Evolutionary conservation across 2,329 filamentous ascomycete species (phyloP), one percentile per base, ranked within the genome.

Genomic region (Aureobasidium pullulans): DNA sequence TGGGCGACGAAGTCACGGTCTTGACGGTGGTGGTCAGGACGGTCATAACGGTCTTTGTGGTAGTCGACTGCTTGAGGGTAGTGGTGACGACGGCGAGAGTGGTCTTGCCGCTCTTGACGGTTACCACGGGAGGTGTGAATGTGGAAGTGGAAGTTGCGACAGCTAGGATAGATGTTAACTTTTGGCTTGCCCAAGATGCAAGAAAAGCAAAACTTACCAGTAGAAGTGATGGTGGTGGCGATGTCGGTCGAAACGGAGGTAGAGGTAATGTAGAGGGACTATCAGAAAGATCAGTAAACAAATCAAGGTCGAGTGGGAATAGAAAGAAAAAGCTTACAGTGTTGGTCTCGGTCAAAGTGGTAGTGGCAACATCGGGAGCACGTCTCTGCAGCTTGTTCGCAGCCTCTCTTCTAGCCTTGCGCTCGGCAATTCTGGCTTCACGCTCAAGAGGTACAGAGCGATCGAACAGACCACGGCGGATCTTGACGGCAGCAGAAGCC

Each of bases 311-410:
- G 13, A 8, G 13, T 8, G 13, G 3, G 34, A 23, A 19, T 4
- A 34, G 16, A 34, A 15, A 23, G n/a, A 40, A 1, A n/a, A 15
- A 15, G 4, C 47, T 3, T 39, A 50, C 53, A 4, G 70, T 70
- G 52, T 71, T 64, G 11, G 66, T 65, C 11, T 65, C 37, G 1
- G 70, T 73, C 40, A 72, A 59, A 6, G 68, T 67, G 13, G 70
- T 63, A 9, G 68, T 69, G 43, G 69, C 66, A 34, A 64, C 62
- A 48, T 74, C 72, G 15, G 68, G 66, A 58, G 67, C 70, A 46
- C 72, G 69, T 49, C 63, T 66, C n/a, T 65, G 62, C 15, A 67
- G 46, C 31, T 37, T 50, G 10, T 39, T 46, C 28, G 48, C 53
- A 9, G 32, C 53, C 10, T 63, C 66, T 19, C 71, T 56, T 34